Percentiles rank a stretch among this genome's conserved stretches.
Conservation (phyloP, 345 rosid genomes). For the Arabis hirsuta region DNA sequence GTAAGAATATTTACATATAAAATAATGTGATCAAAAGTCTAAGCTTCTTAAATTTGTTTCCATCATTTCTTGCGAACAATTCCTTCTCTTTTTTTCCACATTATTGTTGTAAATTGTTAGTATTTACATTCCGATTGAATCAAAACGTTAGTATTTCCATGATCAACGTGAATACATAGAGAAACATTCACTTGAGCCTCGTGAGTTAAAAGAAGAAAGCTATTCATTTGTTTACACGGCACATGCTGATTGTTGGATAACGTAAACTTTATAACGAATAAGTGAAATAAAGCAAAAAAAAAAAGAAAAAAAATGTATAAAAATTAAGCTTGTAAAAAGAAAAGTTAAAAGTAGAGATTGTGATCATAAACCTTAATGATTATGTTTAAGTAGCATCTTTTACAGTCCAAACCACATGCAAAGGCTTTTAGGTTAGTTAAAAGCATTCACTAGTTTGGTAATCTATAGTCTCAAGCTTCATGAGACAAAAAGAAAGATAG, state of each 20-base stretch:
- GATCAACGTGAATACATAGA: slow-evolving; percentile 9
- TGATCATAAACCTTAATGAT: slow-evolving; percentile 43
- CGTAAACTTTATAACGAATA: slow-evolving; percentile 30
- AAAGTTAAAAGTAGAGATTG: slow-evolving; percentile 27
- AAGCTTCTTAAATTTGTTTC: not conserved
- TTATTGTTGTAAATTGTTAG: not conserved
- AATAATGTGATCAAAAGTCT: no score
- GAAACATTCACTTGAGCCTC: slow-evolving; percentile 17
- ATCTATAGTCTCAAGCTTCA: slow-evolving; percentile 30
- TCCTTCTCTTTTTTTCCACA: no score
- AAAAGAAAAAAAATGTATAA: not conserved
- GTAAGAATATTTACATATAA: not conserved
- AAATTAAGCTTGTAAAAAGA: not conserved
- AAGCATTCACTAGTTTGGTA: slow-evolving; percentile 19
- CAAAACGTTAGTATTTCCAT: not conserved
- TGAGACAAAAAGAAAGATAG: slow-evolving; percentile 30
- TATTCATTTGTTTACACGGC: slow-evolving; percentile 21
- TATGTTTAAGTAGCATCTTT: slow-evolving; percentile 43
- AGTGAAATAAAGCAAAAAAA: slow-evolving; percentile 19
- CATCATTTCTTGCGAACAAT: not conserved
- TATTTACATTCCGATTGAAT: not conserved
- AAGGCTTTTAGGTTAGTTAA: slow-evolving; percentile 28
- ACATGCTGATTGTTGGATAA: slow-evolving; percentile 27
- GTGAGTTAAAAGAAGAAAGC: slow-evolving; percentile 4
- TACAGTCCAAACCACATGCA: slow-evolving; percentile 39